Evolutionary conservation across 371 early-diverging fungal genomes (phyloP), one percentile per base, ranked within the genome.

Genomic region (Thermomucor indicae-seudaticae): DNA sequence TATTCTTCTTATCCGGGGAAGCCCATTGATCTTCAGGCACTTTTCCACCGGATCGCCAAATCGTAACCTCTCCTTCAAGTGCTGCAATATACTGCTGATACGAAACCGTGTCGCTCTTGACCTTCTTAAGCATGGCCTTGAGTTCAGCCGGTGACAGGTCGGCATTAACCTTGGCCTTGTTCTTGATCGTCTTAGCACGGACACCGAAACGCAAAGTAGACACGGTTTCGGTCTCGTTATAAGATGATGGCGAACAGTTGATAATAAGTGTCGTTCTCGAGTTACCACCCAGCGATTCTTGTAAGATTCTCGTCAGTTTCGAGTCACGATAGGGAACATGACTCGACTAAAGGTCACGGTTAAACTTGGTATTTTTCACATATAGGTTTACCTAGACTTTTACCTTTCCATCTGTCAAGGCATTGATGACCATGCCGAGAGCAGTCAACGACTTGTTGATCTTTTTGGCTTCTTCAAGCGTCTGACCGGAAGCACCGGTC

Each of bases 361-460:
- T 45, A n/a, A 32, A 34, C 29, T 38, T 46, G 37, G 32, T 45
- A 24, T 8, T 3, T 43, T 14, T 25, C 39, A 12, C 7, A 22
- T 19, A 17, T 37, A 43, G n/a, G n/a, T n/a, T n/a, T n/a, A n/a
- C n/a, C n/a, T n/a, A n/a, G 19, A 30, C 17, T 22, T 20, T 51
- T 68, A 85, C 88, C 70, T 91, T 86, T 58, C 89, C 90, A 57
- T 90, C 91, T 8, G 92, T 91, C 54, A 99, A 78, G 16, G 96
- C 88, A 64, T 95, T 95, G 62, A 99, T 99, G 51, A 99, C 99
- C 90, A 95, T 98, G 47, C 98, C 98, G 14, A 99, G 80, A 0
- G 95, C 91, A 7, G 93, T 90, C 11, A 99, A 80, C 0, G 96
- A 95, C 70, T 93, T 97, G 83, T 99, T 99, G 72, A 99, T 99